These are phyloP conservation scores for Fusarium sp. DNA, from an alignment of 2,329 filamentous ascomycete species.

Conservation along the genomic window DNA sequence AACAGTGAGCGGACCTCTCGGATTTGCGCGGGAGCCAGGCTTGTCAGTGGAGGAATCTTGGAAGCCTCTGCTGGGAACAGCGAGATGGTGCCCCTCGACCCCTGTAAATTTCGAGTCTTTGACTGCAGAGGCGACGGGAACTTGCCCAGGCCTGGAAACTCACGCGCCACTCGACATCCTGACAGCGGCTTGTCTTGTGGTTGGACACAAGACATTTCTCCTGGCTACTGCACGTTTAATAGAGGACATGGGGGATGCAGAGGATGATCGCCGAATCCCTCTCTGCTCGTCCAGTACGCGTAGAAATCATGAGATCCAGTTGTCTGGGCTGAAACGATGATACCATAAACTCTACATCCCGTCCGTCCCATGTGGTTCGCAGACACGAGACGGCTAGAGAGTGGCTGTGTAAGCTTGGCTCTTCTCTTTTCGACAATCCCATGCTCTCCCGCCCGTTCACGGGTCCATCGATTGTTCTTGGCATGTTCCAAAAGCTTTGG, in stretches of 20 bases:
- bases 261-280: background rate
- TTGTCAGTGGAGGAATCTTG: slow-evolving; percentile 17
- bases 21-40: slow-evolving; percentile 8
- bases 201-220: slow-evolving; percentile 6
- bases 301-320: background rate
- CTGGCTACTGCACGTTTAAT: slow-evolving; percentile 35
- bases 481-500: slow-evolving; percentile 21
- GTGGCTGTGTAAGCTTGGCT: slow-evolving; percentile 36
- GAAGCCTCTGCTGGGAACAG: slow-evolving; percentile 7
- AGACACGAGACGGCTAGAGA: slow-evolving; percentile 31
- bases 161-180: slow-evolving; percentile 18
- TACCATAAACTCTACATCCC: slow-evolving; percentile 8
- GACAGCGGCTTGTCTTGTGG: slow-evolving; percentile 15
- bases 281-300: background rate
- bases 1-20: slow-evolving; percentile 29
- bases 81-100: slow-evolving; percentile 6
- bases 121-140: background rate
- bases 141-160: slow-evolving; percentile 15
- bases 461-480: slow-evolving; percentile 18
- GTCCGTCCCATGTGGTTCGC: slow-evolving; percentile 21
- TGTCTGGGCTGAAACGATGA: slow-evolving; percentile 20
- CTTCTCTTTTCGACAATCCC: slow-evolving; percentile 4
- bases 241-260: slow-evolving; percentile 4
- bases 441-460: slow-evolving; percentile 1
- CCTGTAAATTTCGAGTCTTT: slow-evolving; percentile 19